Base-by-base conservation (phyloP, 2,329 filamentous ascomycete species). In the Talaromyces amestolkiae region DNA sequence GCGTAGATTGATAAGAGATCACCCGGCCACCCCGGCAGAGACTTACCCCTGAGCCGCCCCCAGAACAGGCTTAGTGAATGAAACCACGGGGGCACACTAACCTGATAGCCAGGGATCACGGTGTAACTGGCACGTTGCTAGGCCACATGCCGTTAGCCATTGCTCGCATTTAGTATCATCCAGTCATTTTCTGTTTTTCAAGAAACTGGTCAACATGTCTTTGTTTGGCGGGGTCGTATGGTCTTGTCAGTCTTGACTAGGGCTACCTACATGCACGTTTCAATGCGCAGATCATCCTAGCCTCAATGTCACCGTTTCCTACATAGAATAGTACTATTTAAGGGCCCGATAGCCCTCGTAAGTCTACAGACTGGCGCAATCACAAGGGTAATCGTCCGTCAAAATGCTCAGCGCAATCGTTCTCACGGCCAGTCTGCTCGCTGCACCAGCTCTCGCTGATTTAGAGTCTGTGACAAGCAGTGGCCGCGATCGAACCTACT, bases 401-500 rank as follows among this genome's bases (percentile, higher is more conserved):
- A 53, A 53, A 19, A 53, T 53, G 49, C 27, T 53, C 27, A 6
- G 45, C 45, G 15, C 17, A 53, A n/a, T 53, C 27, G 9, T 53
- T 33, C 15, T 53, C 8, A 7, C 27, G 49, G 27, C 27, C 3
- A 33, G 49, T 33, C 27, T 53, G 15, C 49, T 53, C 27, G 24
- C 2, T 8, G 27, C 27, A 53, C 49, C 49, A 3, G 27, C 17
- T 4, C 8, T 53, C 17, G 49, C 49, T 37, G 56, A 62, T 15
- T 24, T 66, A 3, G 74, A 76, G 41, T 69, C 67, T 9, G 64
- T 83, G 8, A 74, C 70, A 27, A 80, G 79, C 56, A 75, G 77
- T 63, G 77, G 75, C 22, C 73, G 74, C 19, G 68, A 72, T 33
- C 74, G 81, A 22, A 78, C 71, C 22, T 82, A 83, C 69, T 77